Percentiles rank a stretch among this genome's conserved stretches.
Evolutionary conservation across 305 asterid genomes (phyloP).

Genomic region (Fraxinus sp.): DNA sequence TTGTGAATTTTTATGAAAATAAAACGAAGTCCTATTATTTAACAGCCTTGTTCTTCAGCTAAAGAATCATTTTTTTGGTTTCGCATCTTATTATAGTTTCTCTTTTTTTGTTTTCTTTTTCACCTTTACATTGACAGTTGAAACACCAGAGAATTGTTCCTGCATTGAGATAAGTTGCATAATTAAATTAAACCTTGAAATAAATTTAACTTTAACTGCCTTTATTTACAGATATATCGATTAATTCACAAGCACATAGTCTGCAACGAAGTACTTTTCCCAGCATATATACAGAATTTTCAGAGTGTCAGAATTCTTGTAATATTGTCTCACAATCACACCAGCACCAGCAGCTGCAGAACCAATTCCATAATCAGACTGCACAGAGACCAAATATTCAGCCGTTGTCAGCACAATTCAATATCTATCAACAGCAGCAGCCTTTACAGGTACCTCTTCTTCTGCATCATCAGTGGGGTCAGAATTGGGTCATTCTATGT

Average conservation of each 20-base stretch:
- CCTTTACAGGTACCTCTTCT: slow-evolving; percentile 27
- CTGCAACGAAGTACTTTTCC: not conserved
- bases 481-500: not conserved
- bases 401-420: slow-evolving; percentile 25
- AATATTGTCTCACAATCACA: slow-evolving; percentile 13
- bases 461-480: not conserved
- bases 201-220: not conserved
- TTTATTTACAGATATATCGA: slow-evolving; percentile 13
- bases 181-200: not conserved
- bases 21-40: not conserved
- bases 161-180: slow-evolving; percentile 1
- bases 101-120: not conserved
- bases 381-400: slow-evolving; percentile 24
- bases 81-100: not conserved
- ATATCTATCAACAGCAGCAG: slow-evolving; percentile 24
- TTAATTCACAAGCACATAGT: slow-evolving; percentile 6
- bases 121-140: not conserved
- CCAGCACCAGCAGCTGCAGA: slow-evolving; percentile 22
- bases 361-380: slow-evolving; percentile 13
- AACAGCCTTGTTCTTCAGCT: not conserved
- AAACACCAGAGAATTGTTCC: not conserved
- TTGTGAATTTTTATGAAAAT: not conserved
- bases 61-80: not conserved
- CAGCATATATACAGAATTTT: not conserved
- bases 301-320: slow-evolving; percentile 12